Conservation (phyloP, 192 early-diverging fungal species). For the Coemansia sp. region DNA sequence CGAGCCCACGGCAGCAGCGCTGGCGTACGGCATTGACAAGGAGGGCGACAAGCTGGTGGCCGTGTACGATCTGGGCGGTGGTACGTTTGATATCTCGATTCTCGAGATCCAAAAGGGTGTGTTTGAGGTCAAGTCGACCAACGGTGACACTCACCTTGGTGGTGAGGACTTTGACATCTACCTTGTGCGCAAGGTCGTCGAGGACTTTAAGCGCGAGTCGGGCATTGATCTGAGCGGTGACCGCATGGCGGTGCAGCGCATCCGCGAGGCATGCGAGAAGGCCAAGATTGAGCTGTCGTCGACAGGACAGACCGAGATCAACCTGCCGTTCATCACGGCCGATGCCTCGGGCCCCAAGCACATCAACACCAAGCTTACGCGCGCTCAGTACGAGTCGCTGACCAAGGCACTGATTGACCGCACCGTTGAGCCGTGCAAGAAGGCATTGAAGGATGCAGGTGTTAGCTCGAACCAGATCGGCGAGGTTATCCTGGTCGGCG, state of each 20-base stretch:
- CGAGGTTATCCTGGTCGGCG: slow-evolving; percentile 97
- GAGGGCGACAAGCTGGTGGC: slow-evolving; percentile 90
- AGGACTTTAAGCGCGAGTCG: slow-evolving; percentile 90
- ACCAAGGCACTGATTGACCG: slow-evolving; percentile 80
- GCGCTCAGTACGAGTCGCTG: slow-evolving; percentile 84
- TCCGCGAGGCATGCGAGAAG: slow-evolving; percentile 97
- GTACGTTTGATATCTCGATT: slow-evolving; percentile 99
- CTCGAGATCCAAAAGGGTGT: slow-evolving; percentile 98
- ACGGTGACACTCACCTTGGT: slow-evolving; percentile 89
- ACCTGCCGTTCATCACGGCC: slow-evolving; percentile 90
- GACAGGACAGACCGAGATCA: slow-evolving; percentile 93
- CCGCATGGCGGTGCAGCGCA: slow-evolving; percentile 95
- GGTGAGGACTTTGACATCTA: slow-evolving; percentile 75
- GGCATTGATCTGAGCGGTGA: slow-evolving; percentile 83
- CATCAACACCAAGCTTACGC: slow-evolving; percentile 92
- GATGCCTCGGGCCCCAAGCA: slow-evolving; percentile 90
- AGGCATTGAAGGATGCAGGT: slow-evolving; percentile 95
- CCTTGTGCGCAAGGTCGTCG: slow-evolving; percentile 77
- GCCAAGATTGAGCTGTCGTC: slow-evolving; percentile 98
- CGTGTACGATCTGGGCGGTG: slow-evolving; percentile 97
- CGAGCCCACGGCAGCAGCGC: slow-evolving; percentile 96
- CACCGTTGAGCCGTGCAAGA: slow-evolving; percentile 91
- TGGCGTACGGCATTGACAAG: slow-evolving; percentile 97
- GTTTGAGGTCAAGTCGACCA: slow-evolving; percentile 98
- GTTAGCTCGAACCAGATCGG: slow-evolving; percentile 77